Evolutionary conservation across 2,329 filamentous ascomycete genomes (phyloP), one percentile per base, ranked within the genome.

Genomic region (Lithohypha guttulata): DNA sequence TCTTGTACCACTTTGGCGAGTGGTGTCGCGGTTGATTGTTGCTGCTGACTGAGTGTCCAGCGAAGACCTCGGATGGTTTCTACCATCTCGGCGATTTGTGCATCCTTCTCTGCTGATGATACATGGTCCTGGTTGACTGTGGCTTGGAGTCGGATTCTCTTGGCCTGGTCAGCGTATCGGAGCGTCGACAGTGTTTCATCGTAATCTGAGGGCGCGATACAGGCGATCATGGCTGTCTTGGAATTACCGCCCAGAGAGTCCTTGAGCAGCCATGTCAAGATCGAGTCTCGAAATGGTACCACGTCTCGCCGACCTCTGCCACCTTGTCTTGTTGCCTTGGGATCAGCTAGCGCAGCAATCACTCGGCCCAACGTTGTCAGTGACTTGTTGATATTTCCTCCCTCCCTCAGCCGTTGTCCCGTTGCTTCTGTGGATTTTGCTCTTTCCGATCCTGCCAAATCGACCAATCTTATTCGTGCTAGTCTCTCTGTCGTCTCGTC

Each of bases 161-260:
- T 98, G 45, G 91, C 91, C 62, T 96, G 89, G 60, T 98, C 89
- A 14, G 91, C 91, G 59, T 98, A 98, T 25, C 91, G 84, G 9
- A 98, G 75, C 1, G 91, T 98, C 2, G 85, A 94, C 1, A 98
- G 73, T 0, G 91, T 98, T 59, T 98, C 91, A 42, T 98, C 91
- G 57, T 98, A 96, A 63, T 98, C 91, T 1, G 84, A 80, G 0
- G 91, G 91, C 4, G 86, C 81, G 51, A 98, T 94, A 59, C 91
- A 96, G 6, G 91, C 91, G 53, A 98, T 95, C 91, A 98, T 98
- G 46, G 91, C 91, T 7, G 91, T 98, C 63, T 96, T 98, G 55
- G 81, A 89, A 70, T 98, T 98, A 40, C 91, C 91, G 9, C 91
- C 91, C 0, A 98, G 70, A 1, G 84, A 93, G 61, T 98, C 91